Percentiles rank a stretch among this genome's conserved stretches.
phyloP scores from a whole-genome alignment of 1,284 basidiomycete species.

The Trichosporon coremiiforme region DNA sequence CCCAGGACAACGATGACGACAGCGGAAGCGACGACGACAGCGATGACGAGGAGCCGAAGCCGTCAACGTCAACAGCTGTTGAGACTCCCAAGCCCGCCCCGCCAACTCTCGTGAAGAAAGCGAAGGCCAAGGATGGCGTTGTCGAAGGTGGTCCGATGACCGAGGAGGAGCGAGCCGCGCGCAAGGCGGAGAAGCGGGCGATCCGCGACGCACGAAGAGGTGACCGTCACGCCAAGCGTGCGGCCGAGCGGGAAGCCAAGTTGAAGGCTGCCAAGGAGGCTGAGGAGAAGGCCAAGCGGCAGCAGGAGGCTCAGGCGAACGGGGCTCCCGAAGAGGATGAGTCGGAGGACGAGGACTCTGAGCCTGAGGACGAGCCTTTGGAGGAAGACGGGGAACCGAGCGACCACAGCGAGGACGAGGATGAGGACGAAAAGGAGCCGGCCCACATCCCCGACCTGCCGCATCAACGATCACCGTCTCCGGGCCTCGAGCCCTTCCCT shows the following conservation, averaged over 20 bases:
- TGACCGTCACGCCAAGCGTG: slow-evolving; percentile 26
- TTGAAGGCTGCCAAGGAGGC: slow-evolving; percentile 15
- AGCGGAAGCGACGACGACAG: slow-evolving; percentile 20
- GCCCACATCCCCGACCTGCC: slow-evolving; percentile 32
- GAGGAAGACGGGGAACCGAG: slow-evolving; percentile 31
- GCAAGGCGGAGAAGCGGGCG: slow-evolving; percentile 32
- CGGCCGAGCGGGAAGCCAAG: slow-evolving; percentile 23
- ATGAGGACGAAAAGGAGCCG: slow-evolving; percentile 23
- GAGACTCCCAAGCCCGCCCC: neutral
- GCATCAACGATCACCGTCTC: slow-evolving; percentile 26
- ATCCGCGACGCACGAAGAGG: slow-evolving; percentile 24
- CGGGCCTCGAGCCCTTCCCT: slow-evolving; percentile 63
- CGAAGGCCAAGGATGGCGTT: neutral
- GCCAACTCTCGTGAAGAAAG: slow-evolving; percentile 5
- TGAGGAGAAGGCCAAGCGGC: slow-evolving; percentile 19
- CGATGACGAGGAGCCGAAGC: slow-evolving; percentile 21
- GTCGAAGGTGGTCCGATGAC: slow-evolving; percentile 5
- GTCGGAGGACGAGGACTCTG: slow-evolving; percentile 33
- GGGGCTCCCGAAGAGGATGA: slow-evolving; percentile 23
- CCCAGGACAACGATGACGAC: slow-evolving; percentile 29
- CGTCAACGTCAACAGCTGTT: neutral
- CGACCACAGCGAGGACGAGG: slow-evolving; percentile 26
- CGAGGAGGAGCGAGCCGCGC: slow-evolving; percentile 24
- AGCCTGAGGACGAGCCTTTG: slow-evolving; percentile 29
- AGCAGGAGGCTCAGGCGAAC: slow-evolving; percentile 20